Conservation (phyloP, 179 eudicot species). For the Corrigiola litoralis region DNA sequence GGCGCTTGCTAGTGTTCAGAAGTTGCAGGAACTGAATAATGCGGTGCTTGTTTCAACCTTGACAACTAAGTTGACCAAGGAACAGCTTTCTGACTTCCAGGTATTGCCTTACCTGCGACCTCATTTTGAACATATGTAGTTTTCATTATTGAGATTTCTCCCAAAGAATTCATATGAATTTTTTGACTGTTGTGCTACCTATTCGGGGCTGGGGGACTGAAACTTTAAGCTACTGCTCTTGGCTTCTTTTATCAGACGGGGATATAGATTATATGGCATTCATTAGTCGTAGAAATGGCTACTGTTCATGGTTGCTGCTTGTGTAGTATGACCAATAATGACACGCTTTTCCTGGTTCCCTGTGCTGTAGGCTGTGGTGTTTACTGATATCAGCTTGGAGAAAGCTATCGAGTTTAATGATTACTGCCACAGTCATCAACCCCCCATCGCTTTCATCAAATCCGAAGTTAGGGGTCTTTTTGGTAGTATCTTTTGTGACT, state of each 20-base stretch:
- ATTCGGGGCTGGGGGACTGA: no score
- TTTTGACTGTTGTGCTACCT: neutral
- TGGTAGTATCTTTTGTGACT: slow-evolving; percentile 79
- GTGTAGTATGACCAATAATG: neutral
- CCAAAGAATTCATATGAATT: neutral
- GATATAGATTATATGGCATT: neutral
- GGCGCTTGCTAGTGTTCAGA: slow-evolving; percentile 75
- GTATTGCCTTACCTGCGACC: slow-evolving; percentile 24
- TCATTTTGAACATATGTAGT: neutral
- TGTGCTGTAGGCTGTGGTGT: slow-evolving; percentile 68
- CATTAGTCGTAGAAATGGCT: neutral
- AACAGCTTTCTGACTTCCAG: slow-evolving; percentile 82
- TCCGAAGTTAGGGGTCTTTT: slow-evolving; percentile 90
- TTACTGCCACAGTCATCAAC: slow-evolving; percentile 76
- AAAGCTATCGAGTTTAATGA: slow-evolving; percentile 66
- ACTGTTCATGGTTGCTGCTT: neutral
- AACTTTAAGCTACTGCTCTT: no score
- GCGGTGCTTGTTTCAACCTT: slow-evolving; percentile 70
- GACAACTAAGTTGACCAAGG: slow-evolving; percentile 51
- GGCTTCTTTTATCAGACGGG: no score
- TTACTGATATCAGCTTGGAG: slow-evolving; percentile 65
- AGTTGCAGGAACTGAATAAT: slow-evolving; percentile 87
- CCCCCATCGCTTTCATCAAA: slow-evolving; percentile 83
- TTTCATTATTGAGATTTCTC: neutral
- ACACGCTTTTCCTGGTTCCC: neutral